Conservation (phyloP, 108 stramenopile genomes). For the Skeletonema potamos region DNA sequence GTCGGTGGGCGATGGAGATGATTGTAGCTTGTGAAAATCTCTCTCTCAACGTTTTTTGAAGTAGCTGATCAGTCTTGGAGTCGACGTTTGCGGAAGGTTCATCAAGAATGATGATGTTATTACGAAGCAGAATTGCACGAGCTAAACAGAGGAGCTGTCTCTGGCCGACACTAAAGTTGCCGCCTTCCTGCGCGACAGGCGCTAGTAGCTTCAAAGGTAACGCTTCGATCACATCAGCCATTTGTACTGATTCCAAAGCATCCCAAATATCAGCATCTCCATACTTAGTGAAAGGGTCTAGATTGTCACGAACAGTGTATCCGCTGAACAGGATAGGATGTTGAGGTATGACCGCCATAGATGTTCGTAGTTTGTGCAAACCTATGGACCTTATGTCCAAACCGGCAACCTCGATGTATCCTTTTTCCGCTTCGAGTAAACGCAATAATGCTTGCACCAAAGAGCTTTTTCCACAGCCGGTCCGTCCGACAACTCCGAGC, state of each 20-base stretch:
- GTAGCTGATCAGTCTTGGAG: conserved; percentile 27
- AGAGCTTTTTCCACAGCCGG: conserved; percentile 24
- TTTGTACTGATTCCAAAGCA: conserved; percentile 18
- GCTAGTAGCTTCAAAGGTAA: conserved; percentile 5
- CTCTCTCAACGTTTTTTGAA: conserved; percentile 42
- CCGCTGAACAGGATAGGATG: conserved; percentile 10
- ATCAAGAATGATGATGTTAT: conserved; percentile 46
- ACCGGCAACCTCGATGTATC: conserved; percentile 12
- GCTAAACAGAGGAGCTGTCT: conserved; percentile 72
- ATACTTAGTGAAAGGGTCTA: conserved; percentile 21
- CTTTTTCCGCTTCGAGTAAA: conserved; percentile 42
- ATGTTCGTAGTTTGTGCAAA: conserved; percentile 11
- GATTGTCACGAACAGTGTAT: conserved; percentile 8
- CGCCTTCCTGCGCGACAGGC: conserved; percentile 56
- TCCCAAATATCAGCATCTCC: conserved; percentile 40
- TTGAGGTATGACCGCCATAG: conserved; percentile 26
- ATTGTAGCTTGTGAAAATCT: conserved; percentile 68
- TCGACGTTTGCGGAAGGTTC: conserved; percentile 59
- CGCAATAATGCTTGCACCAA: conserved; percentile 57
- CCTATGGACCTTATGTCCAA: conserved; percentile 8
- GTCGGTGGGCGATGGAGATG: conserved; percentile 87
- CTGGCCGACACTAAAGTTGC: conserved; percentile 60
- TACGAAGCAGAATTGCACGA: conserved; percentile 43
- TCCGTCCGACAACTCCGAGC: conserved; percentile 62
- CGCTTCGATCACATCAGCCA: conserved; percentile 49